phyloP scores from a whole-genome alignment of 495 filamentous ascomycete species.

The Hyaloscypha variabilis region DNA sequence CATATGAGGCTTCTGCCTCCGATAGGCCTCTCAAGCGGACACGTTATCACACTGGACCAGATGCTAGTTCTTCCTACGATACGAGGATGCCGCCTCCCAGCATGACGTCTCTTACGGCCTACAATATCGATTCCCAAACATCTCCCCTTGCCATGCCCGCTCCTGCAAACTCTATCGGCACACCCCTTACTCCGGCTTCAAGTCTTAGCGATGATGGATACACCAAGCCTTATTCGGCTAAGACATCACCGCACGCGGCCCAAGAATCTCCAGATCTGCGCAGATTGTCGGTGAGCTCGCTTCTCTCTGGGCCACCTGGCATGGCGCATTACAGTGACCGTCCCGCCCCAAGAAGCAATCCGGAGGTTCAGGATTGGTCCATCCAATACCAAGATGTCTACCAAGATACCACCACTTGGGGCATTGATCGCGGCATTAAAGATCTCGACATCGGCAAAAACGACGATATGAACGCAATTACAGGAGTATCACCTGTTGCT shows the following conservation, averaged over 20 bases:
- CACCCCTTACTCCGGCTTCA: slow-evolving; percentile 34
- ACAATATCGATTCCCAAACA: slow-evolving; percentile 9
- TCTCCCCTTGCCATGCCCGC: neutral
- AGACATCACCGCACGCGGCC: slow-evolving; percentile 15
- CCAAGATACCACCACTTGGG: slow-evolving; percentile 52
- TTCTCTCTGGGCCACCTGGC: slow-evolving; percentile 40
- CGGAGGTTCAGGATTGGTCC: slow-evolving; percentile 29
- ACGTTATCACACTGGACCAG: slow-evolving; percentile 18
- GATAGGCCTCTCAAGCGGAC: slow-evolving; percentile 21
- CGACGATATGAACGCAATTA: slow-evolving; percentile 59
- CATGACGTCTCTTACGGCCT: slow-evolving; percentile 1
- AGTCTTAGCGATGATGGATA: slow-evolving; percentile 27
- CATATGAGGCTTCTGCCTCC: neutral
- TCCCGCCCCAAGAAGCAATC: slow-evolving; percentile 12
- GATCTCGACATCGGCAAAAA: slow-evolving; percentile 72
- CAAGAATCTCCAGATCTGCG: slow-evolving; percentile 37
- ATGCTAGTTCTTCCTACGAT: slow-evolving; percentile 13
- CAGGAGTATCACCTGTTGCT: slow-evolving; percentile 43
- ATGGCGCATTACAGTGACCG: slow-evolving; percentile 14
- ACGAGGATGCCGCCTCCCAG: slow-evolving; percentile 27
- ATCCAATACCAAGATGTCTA: slow-evolving; percentile 32
- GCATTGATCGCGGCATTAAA: slow-evolving; percentile 67
- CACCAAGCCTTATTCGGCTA: slow-evolving; percentile 13
- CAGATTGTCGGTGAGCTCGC: slow-evolving; percentile 45
- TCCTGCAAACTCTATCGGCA: slow-evolving; percentile 8